A percentile compares a stretch with the other conserved stretches of the same genome.
These are phyloP conservation scores for Pseudogymnoascus sp. DNA, from an alignment of 2,329 filamentous ascomycete species.

Conservation along the genomic window DNA sequence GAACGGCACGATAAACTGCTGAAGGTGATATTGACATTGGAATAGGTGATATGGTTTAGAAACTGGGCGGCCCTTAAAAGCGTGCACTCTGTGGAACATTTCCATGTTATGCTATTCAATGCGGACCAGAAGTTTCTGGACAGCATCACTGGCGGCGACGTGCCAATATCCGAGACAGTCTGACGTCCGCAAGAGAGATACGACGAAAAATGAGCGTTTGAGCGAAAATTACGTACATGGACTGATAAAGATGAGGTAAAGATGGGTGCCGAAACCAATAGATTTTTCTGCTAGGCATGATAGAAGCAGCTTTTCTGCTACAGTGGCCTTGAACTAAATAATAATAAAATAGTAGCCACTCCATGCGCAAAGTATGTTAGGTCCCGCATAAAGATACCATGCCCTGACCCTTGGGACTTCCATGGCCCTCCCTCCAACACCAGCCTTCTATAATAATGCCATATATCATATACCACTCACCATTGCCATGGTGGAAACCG, in stretches of 20 bases:
- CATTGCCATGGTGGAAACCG: not conserved
- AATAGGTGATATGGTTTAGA: slow-evolving; percentile 69
- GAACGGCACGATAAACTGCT: slow-evolving; percentile 24
- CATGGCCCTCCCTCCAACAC: not conserved
- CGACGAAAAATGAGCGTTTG: not conserved
- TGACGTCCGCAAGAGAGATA: not conserved
- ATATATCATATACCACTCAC: no score
- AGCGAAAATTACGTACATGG: not conserved
- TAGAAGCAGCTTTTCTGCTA: not conserved
- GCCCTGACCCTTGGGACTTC: not conserved
- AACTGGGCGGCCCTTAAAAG: slow-evolving; percentile 85
- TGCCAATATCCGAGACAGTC: slow-evolving; percentile 49
- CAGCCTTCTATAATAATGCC: not conserved
- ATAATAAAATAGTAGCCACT: not conserved
- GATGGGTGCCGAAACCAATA: not conserved
- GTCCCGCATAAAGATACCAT: not conserved
- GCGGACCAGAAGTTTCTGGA: slow-evolving; percentile 63
- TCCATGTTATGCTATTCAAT: slow-evolving; percentile 85
- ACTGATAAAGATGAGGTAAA: not conserved
- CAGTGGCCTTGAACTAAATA: not conserved
- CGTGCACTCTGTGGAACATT: slow-evolving; percentile 81
- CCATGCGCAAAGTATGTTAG: not conserved
- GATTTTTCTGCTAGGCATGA: no score
- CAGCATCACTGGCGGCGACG: slow-evolving; percentile 65
- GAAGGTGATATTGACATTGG: slow-evolving; percentile 22